A percentile compares a stretch with the other conserved stretches of the same genome.
These are phyloP conservation scores for Venturia asperata DNA, from an alignment of 2,329 filamentous ascomycete species.

Conservation along the genomic window DNA sequence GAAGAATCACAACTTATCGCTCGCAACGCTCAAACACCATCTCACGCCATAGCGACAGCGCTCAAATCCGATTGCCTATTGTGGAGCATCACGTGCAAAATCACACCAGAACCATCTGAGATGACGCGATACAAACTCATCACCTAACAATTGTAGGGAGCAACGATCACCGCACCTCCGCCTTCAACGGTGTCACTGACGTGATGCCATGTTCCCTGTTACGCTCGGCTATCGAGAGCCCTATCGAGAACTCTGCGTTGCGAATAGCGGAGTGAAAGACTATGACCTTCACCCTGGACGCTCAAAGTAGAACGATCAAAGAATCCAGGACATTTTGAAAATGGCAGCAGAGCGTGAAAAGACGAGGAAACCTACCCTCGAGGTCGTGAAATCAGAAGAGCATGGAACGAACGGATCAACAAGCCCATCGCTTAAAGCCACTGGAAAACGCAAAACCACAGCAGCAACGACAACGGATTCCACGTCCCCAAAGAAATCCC, in stretches of 20 bases:
- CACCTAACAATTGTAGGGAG: neutral
- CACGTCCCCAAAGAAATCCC: neutral
- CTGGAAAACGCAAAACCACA: neutral
- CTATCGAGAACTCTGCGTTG: neutral
- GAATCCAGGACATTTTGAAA: neutral
- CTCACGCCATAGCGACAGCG: conserved; percentile 25
- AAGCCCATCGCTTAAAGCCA: neutral
- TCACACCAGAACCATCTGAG: neutral
- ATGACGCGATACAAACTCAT: conserved; percentile 2
- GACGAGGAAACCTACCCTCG: neutral
- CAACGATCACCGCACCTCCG: neutral
- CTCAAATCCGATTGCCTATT: neutral
- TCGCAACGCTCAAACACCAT: conserved; percentile 22
- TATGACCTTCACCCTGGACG: neutral
- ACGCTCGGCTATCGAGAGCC: neutral
- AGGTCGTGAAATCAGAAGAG: neutral
- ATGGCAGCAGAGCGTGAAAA: neutral
- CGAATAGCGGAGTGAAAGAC: neutral
- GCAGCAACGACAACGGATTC: neutral
- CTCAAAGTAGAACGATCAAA: neutral
- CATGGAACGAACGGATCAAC: neutral
- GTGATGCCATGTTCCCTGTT: neutral
- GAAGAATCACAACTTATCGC: conserved; percentile 21
- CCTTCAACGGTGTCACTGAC: neutral
- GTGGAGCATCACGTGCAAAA: neutral